Evolutionary conservation across 768 basidiomycete genomes (phyloP), one percentile per base, ranked within the genome.

Genomic region (Lyophyllum shimeji): DNA sequence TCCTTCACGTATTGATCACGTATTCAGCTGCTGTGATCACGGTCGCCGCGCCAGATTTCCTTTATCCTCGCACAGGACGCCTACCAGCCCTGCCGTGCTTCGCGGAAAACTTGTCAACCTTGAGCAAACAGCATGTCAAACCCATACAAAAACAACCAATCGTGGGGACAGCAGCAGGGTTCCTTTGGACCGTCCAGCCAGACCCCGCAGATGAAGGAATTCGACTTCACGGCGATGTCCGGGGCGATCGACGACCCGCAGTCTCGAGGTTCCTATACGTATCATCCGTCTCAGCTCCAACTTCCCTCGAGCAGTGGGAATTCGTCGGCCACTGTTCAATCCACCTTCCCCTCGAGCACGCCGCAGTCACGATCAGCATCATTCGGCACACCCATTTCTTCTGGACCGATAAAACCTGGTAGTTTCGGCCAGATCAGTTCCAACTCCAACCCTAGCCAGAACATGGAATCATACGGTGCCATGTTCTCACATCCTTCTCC

Each of bases 91-190:
- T 33, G 43, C 61, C 63, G 63, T 50, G 17, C 54, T 58, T 27
- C 46, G 7, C 63, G 63, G 63, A 64, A 43, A 33, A 33, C 46
- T 20, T 21, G 12, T 47, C 33, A 23, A 29, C 25, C 25, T 42
- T 46, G 46, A 56, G 48, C 46, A 27, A 53, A 45, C 53, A 50
- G n/a, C 25, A 61, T 62, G 60, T 37, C 60, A 42, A 44, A 48
- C 34, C 39, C 45, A 24, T 62, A 58, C 46, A 52, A 50, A 13
- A 57, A 40, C 43, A 58, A 59, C 51, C 52, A 58, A 48, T 55
- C 62, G 37, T 65, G 64, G 64, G 50, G 39, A 27, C 63, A 64
- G 46, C 57, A 59, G 18, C 59, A 57, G 34, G n/a, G 51, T 29
- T 15, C 53, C 8, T 60, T 60, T 40, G 24, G 27, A 27, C 57